Percentiles rank a stretch among this genome's conserved stretches.
Conservation (phyloP, 2,329 filamentous ascomycete species). For the Scedosporium dehoogii region DNA sequence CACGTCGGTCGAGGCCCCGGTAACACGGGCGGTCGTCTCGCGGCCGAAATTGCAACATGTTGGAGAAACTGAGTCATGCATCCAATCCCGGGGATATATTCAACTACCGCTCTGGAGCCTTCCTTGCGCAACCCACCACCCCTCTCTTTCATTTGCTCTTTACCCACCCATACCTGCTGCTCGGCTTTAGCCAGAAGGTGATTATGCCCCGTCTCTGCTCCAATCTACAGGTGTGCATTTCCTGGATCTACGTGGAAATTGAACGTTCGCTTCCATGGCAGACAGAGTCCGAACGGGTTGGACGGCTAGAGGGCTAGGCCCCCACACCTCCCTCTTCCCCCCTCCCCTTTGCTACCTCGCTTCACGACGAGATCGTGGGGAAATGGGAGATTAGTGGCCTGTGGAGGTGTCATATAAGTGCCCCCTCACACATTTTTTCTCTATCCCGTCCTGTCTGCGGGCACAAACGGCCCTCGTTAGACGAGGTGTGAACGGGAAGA, state of each 20-base stretch:
- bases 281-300: no score
- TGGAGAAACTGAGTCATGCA: neutral
- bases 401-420: neutral
- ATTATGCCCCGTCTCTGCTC: neutral
- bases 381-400: neutral
- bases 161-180: neutral
- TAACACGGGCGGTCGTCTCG: neutral
- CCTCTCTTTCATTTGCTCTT: neutral
- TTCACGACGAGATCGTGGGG: neutral
- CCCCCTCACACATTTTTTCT: neutral
- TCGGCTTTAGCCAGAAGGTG: neutral
- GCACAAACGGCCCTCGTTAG: neutral
- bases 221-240: neutral
- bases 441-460: neutral
- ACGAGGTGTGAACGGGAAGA: neutral
- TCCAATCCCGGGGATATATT: slow-evolving; percentile 1
- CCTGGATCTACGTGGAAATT: neutral
- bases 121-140: neutral
- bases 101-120: neutral
- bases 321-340: neutral
- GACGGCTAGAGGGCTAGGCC: no score
- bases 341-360: neutral
- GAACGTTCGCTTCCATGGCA: no score
- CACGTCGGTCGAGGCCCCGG: neutral
- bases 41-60: neutral